Evolutionary conservation across 2,329 filamentous ascomycete genomes (phyloP).

Genomic region (Diaporthe eres): DNA sequence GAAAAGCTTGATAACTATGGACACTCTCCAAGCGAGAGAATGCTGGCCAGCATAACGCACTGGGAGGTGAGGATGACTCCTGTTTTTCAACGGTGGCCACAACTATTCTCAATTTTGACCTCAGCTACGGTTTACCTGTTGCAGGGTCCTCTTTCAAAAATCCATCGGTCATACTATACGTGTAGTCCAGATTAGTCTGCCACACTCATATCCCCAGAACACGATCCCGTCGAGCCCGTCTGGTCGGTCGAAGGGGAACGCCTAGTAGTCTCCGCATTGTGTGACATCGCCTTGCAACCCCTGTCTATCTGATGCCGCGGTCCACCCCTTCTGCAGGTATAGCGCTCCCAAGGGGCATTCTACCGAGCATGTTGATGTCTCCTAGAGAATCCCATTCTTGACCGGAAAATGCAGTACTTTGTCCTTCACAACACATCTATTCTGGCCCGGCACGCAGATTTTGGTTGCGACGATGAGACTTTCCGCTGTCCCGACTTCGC

Average conservation of each 20-base stretch:
- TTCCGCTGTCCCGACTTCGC: slow-evolving; percentile 15
- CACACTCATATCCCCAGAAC: not conserved
- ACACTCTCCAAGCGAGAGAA: not conserved
- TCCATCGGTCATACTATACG: not conserved
- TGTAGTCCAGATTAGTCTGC: not conserved
- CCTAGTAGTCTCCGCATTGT: not conserved
- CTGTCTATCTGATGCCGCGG: slow-evolving; percentile 23
- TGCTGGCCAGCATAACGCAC: not conserved
- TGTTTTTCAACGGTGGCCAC: not conserved
- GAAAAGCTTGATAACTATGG: not conserved
- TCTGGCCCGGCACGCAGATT: slow-evolving; percentile 13
- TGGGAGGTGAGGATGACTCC: not conserved
- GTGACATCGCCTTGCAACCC: slow-evolving; percentile 10
- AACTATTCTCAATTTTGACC: no score
- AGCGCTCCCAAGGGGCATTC: not conserved
- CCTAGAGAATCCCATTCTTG: slow-evolving; percentile 6
- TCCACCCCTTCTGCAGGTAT: slow-evolving; percentile 1
- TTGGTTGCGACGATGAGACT: slow-evolving; percentile 25
- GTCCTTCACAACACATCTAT: not conserved
- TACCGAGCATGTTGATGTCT: not conserved
- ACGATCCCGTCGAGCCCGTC: not conserved
- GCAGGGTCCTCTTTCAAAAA: not conserved
- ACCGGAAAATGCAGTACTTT: not conserved
- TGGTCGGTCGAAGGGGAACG: not conserved
- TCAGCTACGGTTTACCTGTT: not conserved